Base-by-base conservation (phyloP, 345 rosid genomes). In the Bruguiera gymnorhiza region DNA sequence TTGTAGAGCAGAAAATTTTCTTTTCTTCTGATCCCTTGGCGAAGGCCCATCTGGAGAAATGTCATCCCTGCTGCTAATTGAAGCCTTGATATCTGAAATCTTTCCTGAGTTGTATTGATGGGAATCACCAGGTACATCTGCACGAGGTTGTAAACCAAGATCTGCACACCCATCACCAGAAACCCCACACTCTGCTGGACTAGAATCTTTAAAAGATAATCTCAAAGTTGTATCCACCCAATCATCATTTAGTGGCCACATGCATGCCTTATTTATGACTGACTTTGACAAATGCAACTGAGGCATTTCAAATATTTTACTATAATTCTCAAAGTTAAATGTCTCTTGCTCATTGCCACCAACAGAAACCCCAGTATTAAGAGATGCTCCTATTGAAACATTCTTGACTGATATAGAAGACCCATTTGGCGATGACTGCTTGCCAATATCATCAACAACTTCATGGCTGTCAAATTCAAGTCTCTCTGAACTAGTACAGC, bases 171-270 rank as follows among this genome's bases (percentile, higher is more conserved):
- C 60, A 37, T 58, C 26, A 61, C 59, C 52, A 69, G 71, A 54
- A 77, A 21, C 69, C 51, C 32, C 65, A 66, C 24, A 66, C 52
- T 78, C 80, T 53, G 75, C 62, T 73, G 76, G 75, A 68, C 52
- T 69, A 76, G 65, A 48, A 74, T 74, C 71, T 64, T 73, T 65
- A 27, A 64, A 73, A 79, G 83, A 73, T 66, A 83, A 77, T 65
- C 69, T 78, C 78, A 82, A 72, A 69, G 78, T 73, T 21, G 80
- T 64, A 67, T 84, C 78, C 63, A 63, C 72, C 75, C 71, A 79
- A 63, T 65, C 73, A 31, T 72, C 74, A 80, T 71, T 75, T 60
- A 56, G 71, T 75, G 80, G 73, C 72, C 74, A 83, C 65, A n/a
- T 18, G 66, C 39, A 31, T 54, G 34, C 52, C 31, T 73, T 80